Percentiles rank a stretch among this genome's conserved stretches.
Conservation (phyloP, 108 stramenopile genomes). For the Cyclotella choctawhatcheeana region DNA sequence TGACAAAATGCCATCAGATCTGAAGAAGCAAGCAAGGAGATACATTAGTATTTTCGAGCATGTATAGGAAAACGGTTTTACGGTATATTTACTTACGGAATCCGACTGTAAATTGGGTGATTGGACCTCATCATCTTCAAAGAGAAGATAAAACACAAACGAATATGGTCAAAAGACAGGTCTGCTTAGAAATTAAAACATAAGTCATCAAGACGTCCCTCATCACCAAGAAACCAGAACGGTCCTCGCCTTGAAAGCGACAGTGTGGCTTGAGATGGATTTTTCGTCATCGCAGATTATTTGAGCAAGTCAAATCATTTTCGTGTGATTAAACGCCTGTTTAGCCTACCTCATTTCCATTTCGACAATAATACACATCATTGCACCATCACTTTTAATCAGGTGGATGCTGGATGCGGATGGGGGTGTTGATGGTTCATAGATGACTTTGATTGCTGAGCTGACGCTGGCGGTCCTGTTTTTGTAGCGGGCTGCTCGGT, state of each 20-base stretch:
- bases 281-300: conserved; percentile 51
- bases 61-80: conserved; percentile 10
- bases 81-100: conserved; percentile 48
- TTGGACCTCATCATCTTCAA: conserved; percentile 41
- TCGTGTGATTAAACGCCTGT: neutral
- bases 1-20: conserved; percentile 15
- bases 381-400: neutral
- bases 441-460: too few relatives aligned
- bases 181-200: conserved; percentile 62
- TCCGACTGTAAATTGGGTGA: conserved; percentile 56
- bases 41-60: too few relatives aligned
- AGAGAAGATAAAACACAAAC: neutral
- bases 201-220: conserved; percentile 53
- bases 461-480: too few relatives aligned
- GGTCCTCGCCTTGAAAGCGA: conserved; percentile 14
- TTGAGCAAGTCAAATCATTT: neutral
- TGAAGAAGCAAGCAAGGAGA: too few relatives aligned
- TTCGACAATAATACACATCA: too few relatives aligned
- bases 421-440: too few relatives aligned
- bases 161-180: neutral
- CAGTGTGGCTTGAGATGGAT: conserved; percentile 41
- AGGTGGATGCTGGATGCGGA: too few relatives aligned
- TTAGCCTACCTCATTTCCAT: too few relatives aligned
- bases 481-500: too few relatives aligned
- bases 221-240: conserved; percentile 44